phyloP scores from a whole-genome alignment of 225 moss, liverwort and hornwort genomes.

The Lunularia cruciata region DNA sequence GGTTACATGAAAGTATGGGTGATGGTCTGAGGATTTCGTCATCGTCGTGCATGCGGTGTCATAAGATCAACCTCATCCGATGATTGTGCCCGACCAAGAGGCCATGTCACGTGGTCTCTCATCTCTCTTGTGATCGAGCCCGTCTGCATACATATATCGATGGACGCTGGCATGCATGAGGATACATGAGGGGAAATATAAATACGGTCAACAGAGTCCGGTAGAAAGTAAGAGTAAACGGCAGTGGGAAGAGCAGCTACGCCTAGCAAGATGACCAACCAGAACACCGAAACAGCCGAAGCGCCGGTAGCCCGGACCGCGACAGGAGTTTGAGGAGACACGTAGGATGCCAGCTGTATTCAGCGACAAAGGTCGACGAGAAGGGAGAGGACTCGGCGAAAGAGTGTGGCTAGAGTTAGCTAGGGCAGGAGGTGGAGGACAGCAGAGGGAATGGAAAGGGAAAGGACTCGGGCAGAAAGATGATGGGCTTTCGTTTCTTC shows the following conservation, averaged over 20 bases:
- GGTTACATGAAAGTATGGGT: too few relatives aligned
- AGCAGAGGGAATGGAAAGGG: background rate
- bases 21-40: too few relatives aligned
- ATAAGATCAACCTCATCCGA: constrained; percentile 12
- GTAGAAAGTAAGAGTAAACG: background rate
- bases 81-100: constrained; percentile 10
- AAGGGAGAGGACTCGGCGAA: background rate
- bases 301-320: background rate
- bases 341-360: background rate
- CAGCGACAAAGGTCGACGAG: background rate
- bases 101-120: constrained; percentile 19
- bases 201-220: background rate
- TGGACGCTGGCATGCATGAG: background rate
- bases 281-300: background rate
- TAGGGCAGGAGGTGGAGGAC: background rate
- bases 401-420: background rate
- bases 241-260: background rate
- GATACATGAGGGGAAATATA: background rate
- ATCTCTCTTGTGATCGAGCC: background rate
- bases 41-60: constrained; percentile 3
- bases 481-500: too few relatives aligned
- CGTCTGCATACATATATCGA: background rate
- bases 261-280: background rate
- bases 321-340: background rate
- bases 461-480: background rate